Evolutionary conservation across 352 stramenopile genomes (phyloP).

Genomic region (Phytopythium helicoides): DNA sequence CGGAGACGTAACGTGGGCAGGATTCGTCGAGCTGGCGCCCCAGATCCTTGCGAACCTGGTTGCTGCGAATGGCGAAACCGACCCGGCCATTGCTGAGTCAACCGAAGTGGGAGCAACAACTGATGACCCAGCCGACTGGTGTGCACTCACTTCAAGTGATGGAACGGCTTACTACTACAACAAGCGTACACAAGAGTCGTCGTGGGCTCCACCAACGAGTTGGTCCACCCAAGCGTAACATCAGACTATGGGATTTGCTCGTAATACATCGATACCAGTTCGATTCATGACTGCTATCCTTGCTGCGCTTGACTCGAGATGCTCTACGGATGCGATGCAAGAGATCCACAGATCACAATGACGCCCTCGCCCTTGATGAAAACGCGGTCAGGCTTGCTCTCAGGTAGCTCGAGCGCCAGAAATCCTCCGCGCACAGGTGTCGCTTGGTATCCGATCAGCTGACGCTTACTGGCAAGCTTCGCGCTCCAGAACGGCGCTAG

Average conservation of each 20-base stretch:
- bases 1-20: conserved; percentile 18
- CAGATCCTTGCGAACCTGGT: conserved; percentile 18
- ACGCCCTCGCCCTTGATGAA: conserved; percentile 25
- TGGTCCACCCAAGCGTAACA: too few species aligned
- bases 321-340: not conserved
- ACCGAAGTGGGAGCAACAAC: conserved; percentile 7
- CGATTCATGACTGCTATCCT: too few species aligned
- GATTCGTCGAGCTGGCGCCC: conserved; percentile 19
- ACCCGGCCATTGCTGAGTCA: too few species aligned
- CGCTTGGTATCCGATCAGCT: conserved; percentile 22
- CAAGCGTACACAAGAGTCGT: conserved; percentile 25
- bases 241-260: too few species aligned
- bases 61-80: not conserved
- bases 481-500: conserved; percentile 77
- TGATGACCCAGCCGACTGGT: conserved; percentile 16
- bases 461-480: conserved; percentile 16
- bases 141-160: conserved; percentile 10
- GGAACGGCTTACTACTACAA: conserved; percentile 32
- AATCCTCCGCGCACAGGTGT: conserved; percentile 26
- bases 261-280: too few species aligned
- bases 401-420: conserved; percentile 16
- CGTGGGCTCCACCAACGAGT: too few species aligned
- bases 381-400: conserved; percentile 16
- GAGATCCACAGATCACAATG: not conserved
- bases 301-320: too few species aligned